Evolutionary conservation across 2,329 filamentous ascomycete genomes (phyloP).

Genomic region (Ceratocystis ficicola): DNA sequence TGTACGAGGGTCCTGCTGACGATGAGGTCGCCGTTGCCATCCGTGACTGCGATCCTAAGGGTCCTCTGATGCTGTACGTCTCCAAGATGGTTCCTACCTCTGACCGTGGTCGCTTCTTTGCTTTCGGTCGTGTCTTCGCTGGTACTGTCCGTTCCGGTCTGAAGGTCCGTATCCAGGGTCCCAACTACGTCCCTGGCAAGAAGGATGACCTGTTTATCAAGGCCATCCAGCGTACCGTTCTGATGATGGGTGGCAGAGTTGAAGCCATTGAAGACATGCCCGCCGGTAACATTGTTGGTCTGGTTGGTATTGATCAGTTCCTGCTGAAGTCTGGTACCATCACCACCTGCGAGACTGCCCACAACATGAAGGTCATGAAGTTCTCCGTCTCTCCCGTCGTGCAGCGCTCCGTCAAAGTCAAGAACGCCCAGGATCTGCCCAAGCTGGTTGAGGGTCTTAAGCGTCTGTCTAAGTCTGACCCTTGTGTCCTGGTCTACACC

Average conservation of each 20-base stretch:
- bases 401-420: slow-evolving; percentile 96
- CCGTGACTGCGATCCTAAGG: slow-evolving; percentile 96
- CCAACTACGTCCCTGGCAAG: slow-evolving; percentile 95
- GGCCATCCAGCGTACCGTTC: slow-evolving; percentile 97
- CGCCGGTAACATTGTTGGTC: slow-evolving; percentile 98
- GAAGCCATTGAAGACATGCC: slow-evolving; percentile 98
- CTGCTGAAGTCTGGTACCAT: slow-evolving; percentile 99
- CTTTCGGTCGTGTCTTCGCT: slow-evolving; percentile 99
- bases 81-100: slow-evolving; percentile 99
- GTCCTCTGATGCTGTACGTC: slow-evolving; percentile 98
- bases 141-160: slow-evolving; percentile 96
- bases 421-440: slow-evolving; percentile 98
- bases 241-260: slow-evolving; percentile 99
- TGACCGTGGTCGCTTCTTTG: slow-evolving; percentile 99
- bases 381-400: slow-evolving; percentile 99
- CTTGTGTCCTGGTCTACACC: slow-evolving; percentile 87
- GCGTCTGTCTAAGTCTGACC: slow-evolving; percentile 99
- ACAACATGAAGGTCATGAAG: slow-evolving; percentile 99
- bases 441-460: slow-evolving; percentile 99
- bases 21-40: slow-evolving; percentile 91
- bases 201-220: slow-evolving; percentile 99
- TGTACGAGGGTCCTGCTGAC: slow-evolving; percentile 94
- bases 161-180: slow-evolving; percentile 99
- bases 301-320: slow-evolving; percentile 99
- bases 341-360: slow-evolving; percentile 89